Base-by-base conservation (phyloP, 192 early-diverging fungal species). In the Mortierella hygrophila region DNA sequence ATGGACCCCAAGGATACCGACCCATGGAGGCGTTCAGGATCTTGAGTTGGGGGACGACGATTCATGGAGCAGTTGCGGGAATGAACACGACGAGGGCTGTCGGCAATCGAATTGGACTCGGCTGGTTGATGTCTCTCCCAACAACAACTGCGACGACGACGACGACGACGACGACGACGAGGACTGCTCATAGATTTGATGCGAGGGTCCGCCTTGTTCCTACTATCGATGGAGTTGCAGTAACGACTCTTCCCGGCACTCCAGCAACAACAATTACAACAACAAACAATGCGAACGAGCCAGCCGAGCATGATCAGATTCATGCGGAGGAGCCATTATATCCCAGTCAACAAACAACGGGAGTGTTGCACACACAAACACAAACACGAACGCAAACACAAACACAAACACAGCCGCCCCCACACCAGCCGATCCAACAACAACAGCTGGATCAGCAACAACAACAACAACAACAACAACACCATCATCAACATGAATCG, bases 1-100 rank as follows among this genome's bases (percentile, higher is more conserved):
- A 86, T 81, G 84, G 84, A 29, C 84, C 84, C 11, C 81, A 81
- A 65, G 84, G 84, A 0, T 86, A 86, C 18, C 74, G 79, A 47
- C 84, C 84, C n/a, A 86, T 86, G 84, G 79, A 86, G 46, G 79
- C 79, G 18, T 86, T 86, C 63, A 37, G 79, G 23, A 72, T 86
- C 49, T 77, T 86, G 20, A 76, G 32, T 23, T 86, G 84, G 84
- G 79, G 84, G 6, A 81, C 84, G 11, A 77, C 84, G 2, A 41
- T 86, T 5, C 84, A 81, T 26, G 75, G 79, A 7, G 84, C 84
- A 2, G 84, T 86, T 41, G 84, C 84, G 32, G 78, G 78, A 18
- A 85, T 85, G 75, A 38, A 80, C 38, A 44, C 49, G 13, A 68
- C 74, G 4, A 41, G 75, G 3, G 60, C 42, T 20, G 29, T 80